phyloP scores from a whole-genome alignment of 306 rosid species.

The Herpetospermum pedunculosum region DNA sequence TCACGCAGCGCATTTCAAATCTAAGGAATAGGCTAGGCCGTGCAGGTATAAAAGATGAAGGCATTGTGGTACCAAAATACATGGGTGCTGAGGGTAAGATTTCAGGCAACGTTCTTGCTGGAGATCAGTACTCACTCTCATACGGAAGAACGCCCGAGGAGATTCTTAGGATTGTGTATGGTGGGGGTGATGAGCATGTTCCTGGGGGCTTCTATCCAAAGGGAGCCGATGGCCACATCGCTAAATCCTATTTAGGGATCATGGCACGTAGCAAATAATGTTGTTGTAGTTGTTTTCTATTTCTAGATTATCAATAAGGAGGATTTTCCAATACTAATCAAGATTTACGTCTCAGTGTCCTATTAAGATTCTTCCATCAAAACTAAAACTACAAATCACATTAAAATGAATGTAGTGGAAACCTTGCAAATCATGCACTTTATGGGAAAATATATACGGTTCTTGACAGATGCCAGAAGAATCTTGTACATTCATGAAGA shows the following conservation, averaged over 20 bases:
- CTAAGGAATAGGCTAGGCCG: conserved; percentile 49
- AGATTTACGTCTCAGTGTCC: neutral
- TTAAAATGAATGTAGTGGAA: neutral
- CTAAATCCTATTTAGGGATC: conserved; percentile 20
- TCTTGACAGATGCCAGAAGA: neutral
- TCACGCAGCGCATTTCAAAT: conserved; percentile 44
- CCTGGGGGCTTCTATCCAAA: conserved; percentile 75
- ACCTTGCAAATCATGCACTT: neutral
- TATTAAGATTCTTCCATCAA: neutral
- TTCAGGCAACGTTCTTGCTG: conserved; percentile 45
- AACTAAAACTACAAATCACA: neutral
- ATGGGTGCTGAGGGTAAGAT: conserved; percentile 41
- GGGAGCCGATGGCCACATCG: conserved; percentile 60
- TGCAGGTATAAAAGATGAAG: conserved; percentile 57
- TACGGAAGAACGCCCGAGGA: conserved; percentile 51
- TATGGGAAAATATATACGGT: neutral
- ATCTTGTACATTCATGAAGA: neutral
- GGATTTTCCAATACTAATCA: neutral
- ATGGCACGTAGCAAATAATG: neutral
- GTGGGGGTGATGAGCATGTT: conserved; percentile 31
- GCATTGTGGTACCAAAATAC: conserved; percentile 28
- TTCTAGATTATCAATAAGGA: neutral
- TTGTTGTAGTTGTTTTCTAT: neutral
- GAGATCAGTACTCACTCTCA: conserved; percentile 34
- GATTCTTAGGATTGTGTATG: conserved; percentile 63